Evolutionary conservation across 805 yeast genomes (phyloP).

Genomic region (Phaffomyces antillensis): DNA sequence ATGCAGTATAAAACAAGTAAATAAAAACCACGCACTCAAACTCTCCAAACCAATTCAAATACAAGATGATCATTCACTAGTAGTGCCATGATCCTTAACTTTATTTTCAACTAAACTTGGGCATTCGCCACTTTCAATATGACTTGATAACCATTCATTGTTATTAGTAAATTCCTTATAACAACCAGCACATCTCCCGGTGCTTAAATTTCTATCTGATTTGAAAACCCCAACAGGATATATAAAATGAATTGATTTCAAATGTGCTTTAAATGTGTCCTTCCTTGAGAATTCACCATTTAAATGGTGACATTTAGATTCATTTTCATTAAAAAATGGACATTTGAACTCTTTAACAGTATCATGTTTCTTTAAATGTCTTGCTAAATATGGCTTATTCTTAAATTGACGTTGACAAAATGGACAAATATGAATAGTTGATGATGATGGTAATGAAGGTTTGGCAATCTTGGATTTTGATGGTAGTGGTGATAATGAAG

Average conservation of each 20-base stretch:
- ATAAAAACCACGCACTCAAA: no score
- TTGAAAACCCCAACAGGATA: slow-evolving; percentile 69
- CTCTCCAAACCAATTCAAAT: background rate
- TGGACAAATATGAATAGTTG: slow-evolving; percentile 38
- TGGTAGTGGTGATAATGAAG: slow-evolving; percentile 4
- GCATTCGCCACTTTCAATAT: slow-evolving; percentile 57
- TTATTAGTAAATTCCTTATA: slow-evolving; percentile 47
- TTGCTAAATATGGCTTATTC: slow-evolving; percentile 73
- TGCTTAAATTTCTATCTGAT: slow-evolving; percentile 47
- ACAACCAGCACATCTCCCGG: slow-evolving; percentile 67
- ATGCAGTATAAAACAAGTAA: no score
- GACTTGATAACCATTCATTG: slow-evolving; percentile 61
- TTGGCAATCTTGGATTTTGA: slow-evolving; percentile 2
- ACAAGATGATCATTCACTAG: background rate
- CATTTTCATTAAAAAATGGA: slow-evolving; percentile 49
- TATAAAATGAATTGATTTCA: slow-evolving; percentile 69
- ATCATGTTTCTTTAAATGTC: slow-evolving; percentile 81
- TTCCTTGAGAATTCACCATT: slow-evolving; percentile 72
- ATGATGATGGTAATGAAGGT: slow-evolving; percentile 9
- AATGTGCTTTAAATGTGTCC: slow-evolving; percentile 74
- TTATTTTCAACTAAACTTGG: slow-evolving; percentile 14
- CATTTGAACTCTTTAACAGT: slow-evolving; percentile 68
- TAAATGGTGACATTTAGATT: slow-evolving; percentile 47
- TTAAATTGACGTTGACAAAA: slow-evolving; percentile 65
- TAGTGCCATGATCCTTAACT: background rate